Base-by-base conservation (phyloP, 2,329 filamentous ascomycete species). In the Mycosphaerelloides madeirae region DNA sequence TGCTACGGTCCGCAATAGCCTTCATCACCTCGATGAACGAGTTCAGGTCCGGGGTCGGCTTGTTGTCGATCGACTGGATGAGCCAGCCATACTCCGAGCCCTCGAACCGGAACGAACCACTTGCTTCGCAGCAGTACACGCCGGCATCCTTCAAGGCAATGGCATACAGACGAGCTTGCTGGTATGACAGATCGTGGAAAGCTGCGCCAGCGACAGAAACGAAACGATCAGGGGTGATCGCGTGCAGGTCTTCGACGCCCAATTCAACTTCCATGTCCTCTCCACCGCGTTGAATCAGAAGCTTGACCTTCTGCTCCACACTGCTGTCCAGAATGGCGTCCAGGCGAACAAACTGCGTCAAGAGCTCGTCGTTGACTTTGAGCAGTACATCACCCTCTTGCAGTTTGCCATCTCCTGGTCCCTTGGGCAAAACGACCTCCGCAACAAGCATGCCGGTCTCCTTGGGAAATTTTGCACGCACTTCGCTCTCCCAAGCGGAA, bases 381-480 rank as follows among this genome's bases (percentile, higher is more conserved):
- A 97, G 75, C 52, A 98, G 72, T 18, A 98, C 84, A 66, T 98
- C 93, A 35, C 93, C 93, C 66, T 98, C 93, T 65, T 95, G 85
- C 19, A 98, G 79, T 67, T 94, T 91, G 43, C 77, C 74, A 61
- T 95, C 80, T 1, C 85, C 93, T 18, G 93, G 94, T 0, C 93
- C 94, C 57, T 90, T 81, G 0, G 93, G 91, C 7, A 98, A 78
- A 12, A 97, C 83, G 49, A 96, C 95, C 69, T 98, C 94, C 15
- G 90, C 91, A 11, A 96, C 91, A 20, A 98, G 79, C 87, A 98
- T 90, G 61, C 93, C 94, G 18, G 89, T 97, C 70, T 96, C 93
- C 57, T 87, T 85, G 1, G 94, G 93, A 55, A 95, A 95, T 19
- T 80, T 75, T 56, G 85, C 81, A 28, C 93, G 83, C 52, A 95